Conservation (phyloP, 2,329 filamentous ascomycete genomes). For the Furcasterigmium furcatum region DNA sequence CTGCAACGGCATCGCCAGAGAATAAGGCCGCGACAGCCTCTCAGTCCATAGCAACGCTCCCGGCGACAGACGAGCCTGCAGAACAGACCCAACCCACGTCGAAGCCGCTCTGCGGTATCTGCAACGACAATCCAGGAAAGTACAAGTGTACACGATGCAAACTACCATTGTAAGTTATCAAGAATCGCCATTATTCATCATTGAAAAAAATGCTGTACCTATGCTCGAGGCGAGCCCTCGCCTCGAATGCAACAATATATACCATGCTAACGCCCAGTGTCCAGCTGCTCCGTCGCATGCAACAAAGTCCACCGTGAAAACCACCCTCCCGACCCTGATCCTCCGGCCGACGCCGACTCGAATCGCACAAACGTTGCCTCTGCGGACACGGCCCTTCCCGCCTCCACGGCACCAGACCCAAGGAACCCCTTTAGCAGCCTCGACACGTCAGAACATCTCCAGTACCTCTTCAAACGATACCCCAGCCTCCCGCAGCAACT, state of each 20-base stretch:
- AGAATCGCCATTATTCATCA: constrained; percentile 6
- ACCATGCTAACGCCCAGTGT: neutral
- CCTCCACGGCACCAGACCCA: constrained; percentile 9
- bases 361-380: constrained; percentile 1
- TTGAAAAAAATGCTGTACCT: constrained; percentile 4
- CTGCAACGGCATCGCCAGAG: neutral
- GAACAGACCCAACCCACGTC: too few relatives aligned
- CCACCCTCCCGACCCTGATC: constrained; percentile 38
- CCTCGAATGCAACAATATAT: too few relatives aligned
- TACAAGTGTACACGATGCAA: constrained; percentile 63
- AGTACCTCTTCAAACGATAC: constrained; percentile 49
- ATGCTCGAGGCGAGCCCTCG: too few relatives aligned
- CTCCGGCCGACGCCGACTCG: constrained; percentile 13
- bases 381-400: neutral
- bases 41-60: too few relatives aligned
- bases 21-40: too few relatives aligned
- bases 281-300: constrained; percentile 58
- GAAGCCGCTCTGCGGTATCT: constrained; percentile 44
- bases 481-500: constrained; percentile 45
- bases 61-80: too few relatives aligned
- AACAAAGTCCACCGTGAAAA: constrained; percentile 49
- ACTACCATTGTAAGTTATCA: constrained; percentile 51
- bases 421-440: constrained; percentile 48
- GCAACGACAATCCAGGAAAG: constrained; percentile 46
- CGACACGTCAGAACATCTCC: constrained; percentile 46